These are phyloP conservation scores for Seiridium cupressi DNA, from an alignment of 2,329 filamentous ascomycete genomes.

Conservation along the genomic window DNA sequence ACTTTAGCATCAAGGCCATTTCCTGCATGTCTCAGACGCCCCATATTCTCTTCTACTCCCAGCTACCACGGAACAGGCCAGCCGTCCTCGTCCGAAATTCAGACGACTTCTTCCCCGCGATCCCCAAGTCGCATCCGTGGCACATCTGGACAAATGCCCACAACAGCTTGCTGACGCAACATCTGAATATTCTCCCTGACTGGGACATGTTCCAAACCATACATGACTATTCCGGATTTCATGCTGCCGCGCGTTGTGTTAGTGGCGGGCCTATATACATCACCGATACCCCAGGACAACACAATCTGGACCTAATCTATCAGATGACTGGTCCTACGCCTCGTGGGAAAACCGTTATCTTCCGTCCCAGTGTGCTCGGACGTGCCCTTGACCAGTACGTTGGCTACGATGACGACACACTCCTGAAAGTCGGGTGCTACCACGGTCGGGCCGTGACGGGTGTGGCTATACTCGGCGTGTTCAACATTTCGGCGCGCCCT, in stretches of 20 bases:
- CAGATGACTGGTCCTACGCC: slow-evolving; percentile 79
- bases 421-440: slow-evolving; percentile 79
- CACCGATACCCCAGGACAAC: slow-evolving; percentile 82
- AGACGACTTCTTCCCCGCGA: slow-evolving; percentile 86
- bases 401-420: slow-evolving; percentile 67
- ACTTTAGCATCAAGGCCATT: slow-evolving; percentile 77
- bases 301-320: slow-evolving; percentile 71
- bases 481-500: slow-evolving; percentile 69
- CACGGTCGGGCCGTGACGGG: slow-evolving; percentile 66
- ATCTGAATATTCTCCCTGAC: slow-evolving; percentile 85
- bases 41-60: slow-evolving; percentile 80
- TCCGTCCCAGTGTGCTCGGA: slow-evolving; percentile 74
- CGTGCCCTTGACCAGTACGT: slow-evolving; percentile 73
- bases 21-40: slow-evolving; percentile 95
- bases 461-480: slow-evolving; percentile 76
- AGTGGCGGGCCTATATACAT: slow-evolving; percentile 93
- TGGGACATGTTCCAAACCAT: slow-evolving; percentile 70
- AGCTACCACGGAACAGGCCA: slow-evolving; percentile 74
- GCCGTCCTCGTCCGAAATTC: slow-evolving; percentile 79
- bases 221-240: slow-evolving; percentile 72
- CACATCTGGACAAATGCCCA: slow-evolving; percentile 94
- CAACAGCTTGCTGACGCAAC: slow-evolving; percentile 77
- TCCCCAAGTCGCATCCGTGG: slow-evolving; percentile 82
- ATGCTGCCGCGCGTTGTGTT: slow-evolving; percentile 86
- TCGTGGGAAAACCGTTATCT: slow-evolving; percentile 72